These are phyloP conservation scores for Solanum chilense DNA, from an alignment of 257 asterid species.

Conservation along the genomic window DNA sequence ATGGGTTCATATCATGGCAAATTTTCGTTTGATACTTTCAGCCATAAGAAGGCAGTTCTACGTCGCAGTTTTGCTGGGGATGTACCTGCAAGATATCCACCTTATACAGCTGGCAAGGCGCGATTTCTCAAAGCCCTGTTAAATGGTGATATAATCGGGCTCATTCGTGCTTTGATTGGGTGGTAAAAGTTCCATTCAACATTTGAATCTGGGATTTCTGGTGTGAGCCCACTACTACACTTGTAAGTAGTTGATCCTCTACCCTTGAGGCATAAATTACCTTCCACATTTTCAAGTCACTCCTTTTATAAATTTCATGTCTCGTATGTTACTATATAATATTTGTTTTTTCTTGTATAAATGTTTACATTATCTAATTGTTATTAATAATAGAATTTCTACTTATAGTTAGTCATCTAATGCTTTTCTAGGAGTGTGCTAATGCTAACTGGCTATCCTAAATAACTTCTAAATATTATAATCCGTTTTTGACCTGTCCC, in stretches of 20 bases:
- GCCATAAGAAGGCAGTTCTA: constrained; percentile 86
- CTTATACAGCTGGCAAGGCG: constrained; percentile 54
- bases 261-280: neutral
- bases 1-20: constrained; percentile 92
- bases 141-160: constrained; percentile 39
- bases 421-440: neutral
- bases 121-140: constrained; percentile 50
- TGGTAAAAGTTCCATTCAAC: constrained; percentile 20
- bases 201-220: neutral
- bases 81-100: constrained; percentile 72
- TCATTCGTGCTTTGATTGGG: constrained; percentile 62
- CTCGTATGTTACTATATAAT: neutral
- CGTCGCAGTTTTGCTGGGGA: constrained; percentile 60
- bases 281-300: neutral
- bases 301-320: neutral
- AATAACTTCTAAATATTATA: neutral
- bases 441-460: neutral
- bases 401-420: neutral
- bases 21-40: constrained; percentile 77
- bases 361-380: neutral
- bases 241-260: neutral
- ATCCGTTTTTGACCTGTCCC: neutral
- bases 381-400: neutral
- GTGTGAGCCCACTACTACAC: neutral
- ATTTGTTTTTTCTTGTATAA: neutral